A percentile compares a stretch with the other conserved stretches of the same genome.
phyloP scores from a whole-genome alignment of 2,329 filamentous ascomycete genomes.

The Aspergillus niger region DNA sequence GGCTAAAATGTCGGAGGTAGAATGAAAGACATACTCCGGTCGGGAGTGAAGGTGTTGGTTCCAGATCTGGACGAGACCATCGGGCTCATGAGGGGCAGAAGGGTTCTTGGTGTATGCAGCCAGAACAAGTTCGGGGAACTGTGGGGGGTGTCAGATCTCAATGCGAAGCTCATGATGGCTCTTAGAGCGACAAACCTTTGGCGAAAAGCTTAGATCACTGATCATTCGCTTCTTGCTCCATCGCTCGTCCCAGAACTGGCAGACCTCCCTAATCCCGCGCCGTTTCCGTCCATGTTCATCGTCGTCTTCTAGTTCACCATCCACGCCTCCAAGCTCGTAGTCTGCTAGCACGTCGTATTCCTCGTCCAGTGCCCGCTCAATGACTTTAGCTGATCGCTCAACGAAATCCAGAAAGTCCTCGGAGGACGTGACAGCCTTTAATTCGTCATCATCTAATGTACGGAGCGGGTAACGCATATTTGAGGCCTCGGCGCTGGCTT shows the following conservation, averaged over 20 bases:
- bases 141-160: slow-evolving; percentile 5
- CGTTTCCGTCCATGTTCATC: slow-evolving; percentile 56
- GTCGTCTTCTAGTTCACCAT: slow-evolving; percentile 77
- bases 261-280: slow-evolving; percentile 69
- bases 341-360: slow-evolving; percentile 96
- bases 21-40: slow-evolving; percentile 95
- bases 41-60: slow-evolving; percentile 92
- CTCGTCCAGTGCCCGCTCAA: slow-evolving; percentile 91
- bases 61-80: slow-evolving; percentile 94
- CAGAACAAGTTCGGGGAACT: slow-evolving; percentile 86
- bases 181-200: slow-evolving; percentile 61
- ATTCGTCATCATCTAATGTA: slow-evolving; percentile 78
- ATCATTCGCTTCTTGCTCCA: slow-evolving; percentile 99
- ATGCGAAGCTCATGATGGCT: background rate
- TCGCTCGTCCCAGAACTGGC: slow-evolving; percentile 90
- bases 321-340: slow-evolving; percentile 76
- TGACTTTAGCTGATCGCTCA: slow-evolving; percentile 93
- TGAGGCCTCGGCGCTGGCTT: slow-evolving; percentile 44
- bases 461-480: slow-evolving; percentile 71
- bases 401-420: slow-evolving; percentile 95
- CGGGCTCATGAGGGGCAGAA: slow-evolving; percentile 87
- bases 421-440: slow-evolving; percentile 86
- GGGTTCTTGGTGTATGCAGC: slow-evolving; percentile 98
- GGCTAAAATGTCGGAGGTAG: slow-evolving; percentile 90
- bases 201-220: slow-evolving; percentile 91